phyloP scores from a whole-genome alignment of 345 rosid genomes.

The Rhodomyrtus tomentosa region DNA sequence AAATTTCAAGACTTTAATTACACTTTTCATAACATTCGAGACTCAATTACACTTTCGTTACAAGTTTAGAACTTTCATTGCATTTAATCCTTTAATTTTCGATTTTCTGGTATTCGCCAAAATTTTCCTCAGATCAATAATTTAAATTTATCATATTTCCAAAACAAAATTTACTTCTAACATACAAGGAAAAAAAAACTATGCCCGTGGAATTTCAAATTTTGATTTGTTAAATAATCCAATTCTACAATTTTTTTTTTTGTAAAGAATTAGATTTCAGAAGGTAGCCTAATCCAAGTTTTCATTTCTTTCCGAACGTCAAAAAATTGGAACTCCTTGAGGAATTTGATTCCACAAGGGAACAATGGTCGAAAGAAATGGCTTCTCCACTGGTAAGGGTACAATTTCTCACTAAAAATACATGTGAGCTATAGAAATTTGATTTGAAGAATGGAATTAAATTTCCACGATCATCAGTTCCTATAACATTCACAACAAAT shows the following conservation, averaged over 20 bases:
- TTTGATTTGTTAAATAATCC: not conserved
- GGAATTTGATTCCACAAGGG: not conserved
- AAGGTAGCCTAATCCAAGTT: not conserved
- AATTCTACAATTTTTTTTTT: not conserved
- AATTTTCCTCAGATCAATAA: not conserved
- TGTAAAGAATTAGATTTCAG: not conserved
- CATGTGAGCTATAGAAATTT: not conserved
- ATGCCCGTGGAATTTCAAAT: not conserved
- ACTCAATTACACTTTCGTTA: no score
- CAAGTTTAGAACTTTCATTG: no score
- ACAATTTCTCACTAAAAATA: not conserved
- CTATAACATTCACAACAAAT: not conserved
- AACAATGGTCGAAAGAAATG: not conserved
- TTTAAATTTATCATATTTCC: not conserved
- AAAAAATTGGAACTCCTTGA: not conserved
- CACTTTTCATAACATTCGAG: no score
- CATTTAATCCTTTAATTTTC: not conserved
- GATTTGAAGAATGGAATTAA: not conserved
- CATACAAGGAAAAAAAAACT: not conserved
- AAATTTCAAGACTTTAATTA: no score
- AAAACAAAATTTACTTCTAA: not conserved
- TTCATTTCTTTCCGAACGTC: not conserved
- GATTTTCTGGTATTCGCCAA: not conserved
- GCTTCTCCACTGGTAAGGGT: not conserved
- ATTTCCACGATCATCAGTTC: not conserved